Percentiles rank a stretch among this genome's conserved stretches.
Evolutionary conservation across 805 yeast species (phyloP).

Genomic region (Yarrowia sp.): DNA sequence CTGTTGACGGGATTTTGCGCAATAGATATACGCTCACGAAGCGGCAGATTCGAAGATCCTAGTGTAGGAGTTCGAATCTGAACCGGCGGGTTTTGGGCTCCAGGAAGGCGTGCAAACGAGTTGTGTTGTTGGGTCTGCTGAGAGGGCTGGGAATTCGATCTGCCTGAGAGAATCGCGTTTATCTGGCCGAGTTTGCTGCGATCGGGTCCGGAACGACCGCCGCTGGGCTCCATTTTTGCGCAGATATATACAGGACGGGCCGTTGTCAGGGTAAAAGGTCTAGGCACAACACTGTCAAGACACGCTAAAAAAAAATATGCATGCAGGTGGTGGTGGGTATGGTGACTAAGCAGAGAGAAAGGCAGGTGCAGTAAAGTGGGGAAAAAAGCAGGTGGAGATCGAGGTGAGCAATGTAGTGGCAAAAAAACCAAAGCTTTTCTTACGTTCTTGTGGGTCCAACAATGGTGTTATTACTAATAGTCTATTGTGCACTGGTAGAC

Average conservation of each 20-base stretch:
- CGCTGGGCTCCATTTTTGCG: constrained; percentile 1
- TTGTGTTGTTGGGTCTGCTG: no score
- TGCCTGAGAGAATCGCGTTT: not conserved
- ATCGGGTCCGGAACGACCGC: not conserved
- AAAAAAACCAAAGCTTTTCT: no score
- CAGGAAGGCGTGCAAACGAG: no score
- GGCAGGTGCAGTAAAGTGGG: not conserved
- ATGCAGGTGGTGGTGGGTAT: not conserved
- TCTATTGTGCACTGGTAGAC: no score
- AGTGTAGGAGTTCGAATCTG: not conserved
- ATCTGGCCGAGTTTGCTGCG: not conserved
- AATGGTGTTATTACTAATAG: no score
- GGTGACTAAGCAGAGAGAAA: not conserved
- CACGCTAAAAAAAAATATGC: constrained; percentile 9
- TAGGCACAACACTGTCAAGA: no score
- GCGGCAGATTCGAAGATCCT: not conserved
- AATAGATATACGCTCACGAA: not conserved
- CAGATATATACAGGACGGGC: not conserved
- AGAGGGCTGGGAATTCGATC: no score
- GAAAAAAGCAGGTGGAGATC: no score
- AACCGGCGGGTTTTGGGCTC: not conserved
- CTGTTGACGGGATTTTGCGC: not conserved
- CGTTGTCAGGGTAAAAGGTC: not conserved
- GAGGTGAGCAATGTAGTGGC: no score
- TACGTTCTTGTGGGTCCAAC: no score